phyloP scores from a whole-genome alignment of 805 yeast genomes.

The Osmozyma mogii region DNA sequence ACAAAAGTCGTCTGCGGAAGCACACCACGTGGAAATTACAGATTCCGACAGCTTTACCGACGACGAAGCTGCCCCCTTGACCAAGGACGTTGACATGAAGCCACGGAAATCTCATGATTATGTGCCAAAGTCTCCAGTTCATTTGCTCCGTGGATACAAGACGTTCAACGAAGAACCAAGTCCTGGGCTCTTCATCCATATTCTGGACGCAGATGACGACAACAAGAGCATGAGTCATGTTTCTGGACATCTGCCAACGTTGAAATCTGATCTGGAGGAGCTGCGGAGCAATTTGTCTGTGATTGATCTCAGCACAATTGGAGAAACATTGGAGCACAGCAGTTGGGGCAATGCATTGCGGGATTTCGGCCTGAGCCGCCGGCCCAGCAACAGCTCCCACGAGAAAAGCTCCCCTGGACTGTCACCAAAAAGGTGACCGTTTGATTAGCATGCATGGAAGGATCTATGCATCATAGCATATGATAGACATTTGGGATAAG shows the following conservation, averaged over 20 bases:
- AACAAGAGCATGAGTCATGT: too few relatives aligned
- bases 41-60: slow-evolving; percentile 3
- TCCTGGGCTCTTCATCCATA: slow-evolving; percentile 14
- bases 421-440: too few relatives aligned
- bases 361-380: too few relatives aligned
- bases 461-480: too few relatives aligned
- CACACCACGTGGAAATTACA: slow-evolving; percentile 5
- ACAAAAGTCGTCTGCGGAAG: slow-evolving; percentile 7
- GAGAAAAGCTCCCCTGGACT: too few relatives aligned
- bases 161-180: slow-evolving; percentile 4
- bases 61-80: slow-evolving; percentile 3
- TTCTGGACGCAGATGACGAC: slow-evolving; percentile 11
- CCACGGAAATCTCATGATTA: slow-evolving; percentile 17
- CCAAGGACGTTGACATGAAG: slow-evolving; percentile 6
- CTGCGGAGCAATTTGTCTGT: slow-evolving; percentile 10
- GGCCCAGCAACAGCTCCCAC: too few relatives aligned
- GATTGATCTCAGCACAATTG: slow-evolving; percentile 16
- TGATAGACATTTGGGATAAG: too few relatives aligned
- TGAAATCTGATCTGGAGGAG: too few relatives aligned
- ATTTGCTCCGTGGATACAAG: slow-evolving; percentile 7
- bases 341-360: slow-evolving; percentile 20
- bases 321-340: slow-evolving; percentile 18
- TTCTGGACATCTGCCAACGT: too few relatives aligned
- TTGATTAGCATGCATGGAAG: too few relatives aligned
- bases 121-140: slow-evolving; percentile 24